A percentile compares a stretch with the other conserved stretches of the same genome.
Conservation (phyloP, 163 green algal species). For the Picocystis sp. region DNA sequence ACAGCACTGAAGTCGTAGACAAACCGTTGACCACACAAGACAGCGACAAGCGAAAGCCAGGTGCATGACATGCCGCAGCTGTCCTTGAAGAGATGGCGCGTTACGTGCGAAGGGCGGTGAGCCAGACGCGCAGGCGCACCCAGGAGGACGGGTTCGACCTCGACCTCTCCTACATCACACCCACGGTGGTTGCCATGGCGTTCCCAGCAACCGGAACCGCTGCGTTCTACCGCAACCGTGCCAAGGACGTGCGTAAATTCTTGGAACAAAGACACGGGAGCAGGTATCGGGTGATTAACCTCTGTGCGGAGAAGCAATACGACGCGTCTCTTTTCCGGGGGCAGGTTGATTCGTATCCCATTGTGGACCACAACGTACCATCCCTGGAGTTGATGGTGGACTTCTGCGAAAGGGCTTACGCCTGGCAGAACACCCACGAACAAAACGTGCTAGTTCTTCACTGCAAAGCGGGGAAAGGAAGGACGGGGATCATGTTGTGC, state of each 20-base stretch:
- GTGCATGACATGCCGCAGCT: no score
- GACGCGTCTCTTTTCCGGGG: slow-evolving; percentile 16
- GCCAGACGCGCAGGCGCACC: slow-evolving; percentile 8
- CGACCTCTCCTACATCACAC: slow-evolving; percentile 21
- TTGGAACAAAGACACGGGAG: slow-evolving; percentile 30
- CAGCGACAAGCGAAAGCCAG: no score
- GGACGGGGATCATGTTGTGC: slow-evolving; percentile 56
- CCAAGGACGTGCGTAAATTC: slow-evolving; percentile 30
- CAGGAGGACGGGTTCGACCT: slow-evolving; percentile 15
- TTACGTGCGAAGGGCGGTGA: no score
- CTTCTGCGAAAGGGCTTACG: slow-evolving; percentile 18
- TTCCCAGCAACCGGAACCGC: slow-evolving; percentile 12
- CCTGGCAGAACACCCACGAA: slow-evolving; percentile 10
- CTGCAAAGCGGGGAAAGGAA: slow-evolving; percentile 32
- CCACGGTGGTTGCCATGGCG: slow-evolving; percentile 15
- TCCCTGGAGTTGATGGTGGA: slow-evolving; percentile 14
- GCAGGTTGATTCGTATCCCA: slow-evolving; percentile 9
- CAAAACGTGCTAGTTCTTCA: slow-evolving; percentile 19
- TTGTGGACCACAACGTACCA: slow-evolving; percentile 25
- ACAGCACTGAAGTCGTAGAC: no score
- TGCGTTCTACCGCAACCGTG: slow-evolving; percentile 41
- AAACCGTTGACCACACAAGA: no score
- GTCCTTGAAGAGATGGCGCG: no score
- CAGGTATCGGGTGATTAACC: slow-evolving; percentile 50
- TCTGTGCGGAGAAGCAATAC: slow-evolving; percentile 50